These are phyloP conservation scores for Fagus sylvatica DNA, from an alignment of 306 rosid genomes.

Conservation along the genomic window DNA sequence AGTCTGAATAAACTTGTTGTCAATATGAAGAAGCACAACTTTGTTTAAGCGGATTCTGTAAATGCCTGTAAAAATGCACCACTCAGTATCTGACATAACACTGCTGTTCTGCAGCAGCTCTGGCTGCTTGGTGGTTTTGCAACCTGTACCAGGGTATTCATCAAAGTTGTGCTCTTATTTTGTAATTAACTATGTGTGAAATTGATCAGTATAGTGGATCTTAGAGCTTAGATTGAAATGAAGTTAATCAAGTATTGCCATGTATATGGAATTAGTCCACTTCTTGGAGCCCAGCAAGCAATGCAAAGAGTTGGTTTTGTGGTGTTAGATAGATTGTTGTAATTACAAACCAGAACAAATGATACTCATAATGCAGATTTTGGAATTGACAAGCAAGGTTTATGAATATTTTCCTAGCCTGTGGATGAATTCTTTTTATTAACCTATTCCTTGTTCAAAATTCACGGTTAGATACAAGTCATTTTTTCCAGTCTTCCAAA, in stretches of 20 bases:
- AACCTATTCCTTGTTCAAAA: neutral
- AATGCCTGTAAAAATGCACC: neutral
- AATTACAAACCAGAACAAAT: neutral
- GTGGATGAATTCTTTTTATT: neutral
- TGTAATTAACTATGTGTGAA: neutral
- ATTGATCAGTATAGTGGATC: neutral
- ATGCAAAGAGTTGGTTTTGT: neutral
- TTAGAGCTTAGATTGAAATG: neutral
- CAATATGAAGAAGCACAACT: neutral
- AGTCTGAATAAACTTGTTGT: neutral
- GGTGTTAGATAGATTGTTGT: neutral
- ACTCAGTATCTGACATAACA: neutral
- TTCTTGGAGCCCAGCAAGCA: neutral
- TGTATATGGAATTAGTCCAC: neutral
- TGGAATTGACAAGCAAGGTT: neutral
- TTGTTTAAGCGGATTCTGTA: neutral
- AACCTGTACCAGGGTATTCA: neutral
- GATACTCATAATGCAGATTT: neutral
- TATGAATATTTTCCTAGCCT: neutral
- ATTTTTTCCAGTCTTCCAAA: neutral
- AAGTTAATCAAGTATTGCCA: neutral
- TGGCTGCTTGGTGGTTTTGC: neutral
- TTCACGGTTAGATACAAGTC: neutral
- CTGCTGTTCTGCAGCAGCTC: conserved; percentile 5
- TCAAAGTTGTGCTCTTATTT: neutral